A percentile compares a stretch with the other conserved stretches of the same genome.
Conservation (phyloP, 2,329 filamentous ascomycete species). For the Tolypocladium ophioglossoides region DNA sequence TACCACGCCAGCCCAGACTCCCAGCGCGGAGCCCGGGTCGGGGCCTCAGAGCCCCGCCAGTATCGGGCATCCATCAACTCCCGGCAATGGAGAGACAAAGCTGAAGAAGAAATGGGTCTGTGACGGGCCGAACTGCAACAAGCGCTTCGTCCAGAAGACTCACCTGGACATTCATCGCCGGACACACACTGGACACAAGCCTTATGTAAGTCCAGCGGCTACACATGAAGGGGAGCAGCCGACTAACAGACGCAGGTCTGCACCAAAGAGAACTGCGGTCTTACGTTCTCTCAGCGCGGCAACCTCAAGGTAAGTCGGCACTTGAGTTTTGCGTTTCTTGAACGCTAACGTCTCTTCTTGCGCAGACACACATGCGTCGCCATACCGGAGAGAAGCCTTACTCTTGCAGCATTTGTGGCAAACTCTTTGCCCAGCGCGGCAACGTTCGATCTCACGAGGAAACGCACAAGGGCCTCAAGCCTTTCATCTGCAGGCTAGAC, state of each 20-base stretch:
- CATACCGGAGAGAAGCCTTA: constrained; percentile 86
- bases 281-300: constrained; percentile 78
- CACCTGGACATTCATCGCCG: constrained; percentile 85
- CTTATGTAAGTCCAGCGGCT: constrained; percentile 55
- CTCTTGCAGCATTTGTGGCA: constrained; percentile 67
- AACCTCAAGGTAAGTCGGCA: constrained; percentile 65
- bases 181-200: constrained; percentile 81
- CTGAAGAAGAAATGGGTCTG: constrained; percentile 60
- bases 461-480: constrained; percentile 68
- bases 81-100: constrained; percentile 14
- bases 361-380: constrained; percentile 70
- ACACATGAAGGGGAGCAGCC: neutral
- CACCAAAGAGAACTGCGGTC: constrained; percentile 60
- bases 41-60: constrained; percentile 16
- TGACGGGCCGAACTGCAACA: constrained; percentile 61
- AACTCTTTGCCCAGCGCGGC: constrained; percentile 74
- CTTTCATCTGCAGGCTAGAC: constrained; percentile 72
- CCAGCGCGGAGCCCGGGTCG: constrained; percentile 2
- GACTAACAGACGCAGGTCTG: constrained; percentile 39
- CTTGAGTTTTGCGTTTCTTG: too few species aligned
- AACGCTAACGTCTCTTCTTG: neutral
- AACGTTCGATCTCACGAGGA: constrained; percentile 78
- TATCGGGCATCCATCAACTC: constrained; percentile 15
- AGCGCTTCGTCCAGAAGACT: constrained; percentile 83
- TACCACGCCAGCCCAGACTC: constrained; percentile 11